Evolutionary conservation across 2,329 filamentous ascomycete genomes (phyloP), one percentile per base, ranked within the genome.

Genomic region (Akanthomyces muscarius): DNA sequence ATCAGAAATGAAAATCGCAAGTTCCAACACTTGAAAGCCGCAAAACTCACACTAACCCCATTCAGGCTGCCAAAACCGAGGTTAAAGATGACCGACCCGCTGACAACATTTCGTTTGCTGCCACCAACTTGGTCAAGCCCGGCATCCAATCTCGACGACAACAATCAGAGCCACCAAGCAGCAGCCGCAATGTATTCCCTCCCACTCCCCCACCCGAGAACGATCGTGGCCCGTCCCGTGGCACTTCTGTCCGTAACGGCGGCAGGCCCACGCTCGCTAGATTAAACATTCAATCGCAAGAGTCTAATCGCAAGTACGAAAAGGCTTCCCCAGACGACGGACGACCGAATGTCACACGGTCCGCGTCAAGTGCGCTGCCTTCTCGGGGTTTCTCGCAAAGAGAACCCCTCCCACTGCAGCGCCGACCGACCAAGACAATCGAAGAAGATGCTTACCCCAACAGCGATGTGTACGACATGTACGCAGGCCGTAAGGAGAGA

Each of bases 151-250:
- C 90, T 71, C 86, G 90, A 67, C 85, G 90, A 71, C 91, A 96
- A 70, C 91, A 95, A 72, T 95, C 91, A 21, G 92, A 95, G 72
- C 91, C 92, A 10, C 91, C 91, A 0, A 80, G 87, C 67, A 80
- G 87, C 67, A 86, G 85, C 72, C 87, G 92, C 69, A 91, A 90
- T 70, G 85, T 94, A 66, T 97, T 98, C 79, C 95, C 95, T 21
- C 95, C 95, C n/a, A 98, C 95, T n/a, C 95, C 95, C 47, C 95
- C 95, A 7, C 95, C 95, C 6, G 95, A 99, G 80, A 85, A 86
- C 66, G 92, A 97, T 68, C 89, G 88, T 70, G 68, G 70, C 50
- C 78, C 83, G 69, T 83, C 77, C 66, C 81, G 86, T 25, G 84
- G 78, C 58, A 80, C 81, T 33, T 88, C 86, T n/a, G 83, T 88